Conservation (phyloP, 2,329 filamentous ascomycete genomes). For the Chaetomiaceae sp. region DNA sequence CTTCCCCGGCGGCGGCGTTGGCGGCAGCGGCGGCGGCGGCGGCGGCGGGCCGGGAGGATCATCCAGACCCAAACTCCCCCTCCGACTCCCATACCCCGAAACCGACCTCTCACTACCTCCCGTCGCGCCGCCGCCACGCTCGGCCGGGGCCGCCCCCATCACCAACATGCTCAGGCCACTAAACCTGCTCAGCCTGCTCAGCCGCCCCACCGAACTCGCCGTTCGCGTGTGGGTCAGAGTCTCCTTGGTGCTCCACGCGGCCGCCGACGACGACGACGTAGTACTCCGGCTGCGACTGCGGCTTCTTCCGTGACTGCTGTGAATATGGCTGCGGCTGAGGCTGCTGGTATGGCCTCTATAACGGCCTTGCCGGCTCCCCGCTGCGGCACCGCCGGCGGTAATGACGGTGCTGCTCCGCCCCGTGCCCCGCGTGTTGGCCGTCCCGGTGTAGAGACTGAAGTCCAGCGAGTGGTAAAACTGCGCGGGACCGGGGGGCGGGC, state of each 20-base stretch:
- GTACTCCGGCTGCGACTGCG: background rate
- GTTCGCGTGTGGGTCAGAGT: too few relatives aligned
- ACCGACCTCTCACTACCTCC: background rate
- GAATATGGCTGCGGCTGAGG: background rate
- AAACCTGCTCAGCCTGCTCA: slow-evolving; percentile 17
- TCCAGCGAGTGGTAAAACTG: slow-evolving; percentile 23
- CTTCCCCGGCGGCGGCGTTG: slow-evolving; percentile 19
- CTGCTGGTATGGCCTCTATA: background rate
- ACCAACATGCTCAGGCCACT: slow-evolving; percentile 22
- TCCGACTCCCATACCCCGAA: background rate
- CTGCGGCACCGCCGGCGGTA: too few relatives aligned
- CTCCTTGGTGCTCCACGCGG: background rate
- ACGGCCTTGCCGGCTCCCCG: too few relatives aligned
- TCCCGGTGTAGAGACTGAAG: slow-evolving; percentile 16
- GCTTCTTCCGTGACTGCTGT: background rate
- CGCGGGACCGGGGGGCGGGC: slow-evolving; percentile 22
- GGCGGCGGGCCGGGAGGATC: too few relatives aligned
- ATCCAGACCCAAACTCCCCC: background rate
- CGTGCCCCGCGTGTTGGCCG: background rate
- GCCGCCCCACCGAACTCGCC: background rate
- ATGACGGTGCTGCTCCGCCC: background rate
- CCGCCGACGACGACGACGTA: background rate
- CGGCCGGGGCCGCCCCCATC: background rate
- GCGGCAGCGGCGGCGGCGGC: slow-evolving; percentile 11
- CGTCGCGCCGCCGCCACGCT: background rate